Conservation (phyloP, 1,284 basidiomycete species). For the Wallemia mellicola region DNA sequence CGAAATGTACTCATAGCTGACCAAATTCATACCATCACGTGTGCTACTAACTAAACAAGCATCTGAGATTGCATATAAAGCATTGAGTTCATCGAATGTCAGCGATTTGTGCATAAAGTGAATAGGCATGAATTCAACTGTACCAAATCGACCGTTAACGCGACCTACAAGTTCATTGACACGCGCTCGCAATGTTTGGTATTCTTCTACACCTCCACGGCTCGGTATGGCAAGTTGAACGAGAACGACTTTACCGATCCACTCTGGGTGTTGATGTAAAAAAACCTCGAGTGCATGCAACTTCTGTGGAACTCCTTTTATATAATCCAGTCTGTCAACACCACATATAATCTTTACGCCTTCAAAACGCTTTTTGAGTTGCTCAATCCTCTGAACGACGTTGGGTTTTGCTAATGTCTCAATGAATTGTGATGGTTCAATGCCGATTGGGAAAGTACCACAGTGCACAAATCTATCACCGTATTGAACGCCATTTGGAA, state of each 20-base stretch:
- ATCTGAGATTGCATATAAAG: slow-evolving; percentile 82
- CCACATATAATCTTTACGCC: slow-evolving; percentile 95
- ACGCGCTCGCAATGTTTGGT: slow-evolving; percentile 80
- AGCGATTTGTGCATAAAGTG: slow-evolving; percentile 52
- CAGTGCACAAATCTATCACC: slow-evolving; percentile 84
- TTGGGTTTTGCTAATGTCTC: slow-evolving; percentile 48
- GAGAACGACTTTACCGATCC: slow-evolving; percentile 74
- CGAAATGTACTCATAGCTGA: slow-evolving; percentile 97
- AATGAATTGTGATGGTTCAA: slow-evolving; percentile 75
- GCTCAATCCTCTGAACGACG: slow-evolving; percentile 46
- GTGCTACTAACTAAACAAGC: slow-evolving; percentile 87
- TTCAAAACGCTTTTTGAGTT: slow-evolving; percentile 63
- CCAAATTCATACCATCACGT: slow-evolving; percentile 97
- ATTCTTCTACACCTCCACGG: slow-evolving; percentile 92
- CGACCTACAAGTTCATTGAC: slow-evolving; percentile 94
- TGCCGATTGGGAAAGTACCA: slow-evolving; percentile 94
- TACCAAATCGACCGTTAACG: slow-evolving; percentile 93
- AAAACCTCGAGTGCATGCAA: slow-evolving; percentile 87
- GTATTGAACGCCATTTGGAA: slow-evolving; percentile 93
- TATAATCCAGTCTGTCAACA: slow-evolving; percentile 91
- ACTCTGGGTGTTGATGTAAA: slow-evolving; percentile 87
- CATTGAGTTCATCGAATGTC: slow-evolving; percentile 78
- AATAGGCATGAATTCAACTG: slow-evolving; percentile 95
- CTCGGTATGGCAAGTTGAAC: slow-evolving; percentile 93
- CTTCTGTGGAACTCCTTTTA: slow-evolving; percentile 98